These are phyloP conservation scores for Flaveria trinervia DNA, from an alignment of 129 eudicot species.

Conservation along the genomic window DNA sequence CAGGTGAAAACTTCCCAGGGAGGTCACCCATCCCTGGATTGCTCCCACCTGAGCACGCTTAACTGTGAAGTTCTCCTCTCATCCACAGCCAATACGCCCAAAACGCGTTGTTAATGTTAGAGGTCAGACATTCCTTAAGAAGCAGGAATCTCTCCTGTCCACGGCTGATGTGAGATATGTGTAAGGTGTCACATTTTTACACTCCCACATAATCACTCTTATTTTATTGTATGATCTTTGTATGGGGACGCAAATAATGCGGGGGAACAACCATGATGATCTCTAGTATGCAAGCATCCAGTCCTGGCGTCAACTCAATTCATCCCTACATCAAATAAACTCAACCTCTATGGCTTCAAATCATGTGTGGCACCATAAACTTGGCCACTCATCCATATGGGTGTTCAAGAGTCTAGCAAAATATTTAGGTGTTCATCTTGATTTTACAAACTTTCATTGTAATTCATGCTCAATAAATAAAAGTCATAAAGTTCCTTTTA, in stretches of 20 bases:
- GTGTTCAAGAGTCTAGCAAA: background rate
- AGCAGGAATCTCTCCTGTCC: no score
- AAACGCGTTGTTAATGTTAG: no score
- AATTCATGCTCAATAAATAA: background rate
- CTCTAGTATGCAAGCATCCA: background rate
- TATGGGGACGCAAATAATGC: background rate
- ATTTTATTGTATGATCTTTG: background rate
- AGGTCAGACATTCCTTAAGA: no score
- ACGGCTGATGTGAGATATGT: no score
- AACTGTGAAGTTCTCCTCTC: no score
- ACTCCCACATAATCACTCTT: background rate
- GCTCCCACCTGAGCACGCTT: no score
- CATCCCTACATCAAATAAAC: background rate
- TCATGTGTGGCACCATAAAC: background rate
- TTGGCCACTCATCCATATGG: background rate
- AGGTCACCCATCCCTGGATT: no score
- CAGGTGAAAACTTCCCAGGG: no score
- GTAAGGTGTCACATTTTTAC: no score
- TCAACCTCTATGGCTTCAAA: background rate
- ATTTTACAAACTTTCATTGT: background rate
- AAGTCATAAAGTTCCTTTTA: background rate
- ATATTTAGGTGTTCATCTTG: background rate
- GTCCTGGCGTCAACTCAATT: background rate
- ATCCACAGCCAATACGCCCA: no score
- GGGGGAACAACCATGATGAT: background rate